phyloP scores from a whole-genome alignment of 768 basidiomycete genomes.

The Scleroderma bovista region DNA sequence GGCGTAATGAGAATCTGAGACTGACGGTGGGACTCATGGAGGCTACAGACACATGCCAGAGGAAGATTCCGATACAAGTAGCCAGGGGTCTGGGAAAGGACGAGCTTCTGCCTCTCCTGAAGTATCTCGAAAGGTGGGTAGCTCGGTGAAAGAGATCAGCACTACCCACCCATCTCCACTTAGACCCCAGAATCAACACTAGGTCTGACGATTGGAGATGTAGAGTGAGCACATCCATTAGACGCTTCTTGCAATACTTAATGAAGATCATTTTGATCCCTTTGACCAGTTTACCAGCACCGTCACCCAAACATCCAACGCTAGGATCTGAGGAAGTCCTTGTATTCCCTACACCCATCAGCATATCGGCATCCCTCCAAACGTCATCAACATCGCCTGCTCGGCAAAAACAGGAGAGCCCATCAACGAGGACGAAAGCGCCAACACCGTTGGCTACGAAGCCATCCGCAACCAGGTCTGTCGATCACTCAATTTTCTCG shows the following conservation, averaged over 20 bases:
- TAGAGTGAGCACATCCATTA: constrained; percentile 21
- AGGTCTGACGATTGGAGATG: constrained; percentile 27
- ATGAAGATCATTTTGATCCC: not conserved
- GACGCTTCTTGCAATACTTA: not conserved
- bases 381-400: constrained; percentile 10
- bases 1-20: not conserved
- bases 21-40: not conserved
- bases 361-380: constrained; percentile 16
- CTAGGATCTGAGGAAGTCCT: constrained; percentile 6
- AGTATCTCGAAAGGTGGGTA: not conserved
- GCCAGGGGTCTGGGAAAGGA: not conserved
- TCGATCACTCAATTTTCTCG: not conserved
- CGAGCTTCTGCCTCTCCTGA: not conserved
- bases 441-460: not conserved
- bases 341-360: constrained; percentile 16
- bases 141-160: not conserved
- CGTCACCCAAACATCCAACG: constrained; percentile 16
- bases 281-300: constrained; percentile 19
- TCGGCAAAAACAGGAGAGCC: constrained; percentile 1
- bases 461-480: not conserved
- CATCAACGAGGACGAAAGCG: not conserved
- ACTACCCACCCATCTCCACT: not conserved
- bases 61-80: constrained; percentile 7
- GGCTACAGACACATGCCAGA: constrained; percentile 1
- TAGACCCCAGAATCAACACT: not conserved